Conservation (phyloP, 192 early-diverging fungal species). For the Gonapodya prolifera region DNA sequence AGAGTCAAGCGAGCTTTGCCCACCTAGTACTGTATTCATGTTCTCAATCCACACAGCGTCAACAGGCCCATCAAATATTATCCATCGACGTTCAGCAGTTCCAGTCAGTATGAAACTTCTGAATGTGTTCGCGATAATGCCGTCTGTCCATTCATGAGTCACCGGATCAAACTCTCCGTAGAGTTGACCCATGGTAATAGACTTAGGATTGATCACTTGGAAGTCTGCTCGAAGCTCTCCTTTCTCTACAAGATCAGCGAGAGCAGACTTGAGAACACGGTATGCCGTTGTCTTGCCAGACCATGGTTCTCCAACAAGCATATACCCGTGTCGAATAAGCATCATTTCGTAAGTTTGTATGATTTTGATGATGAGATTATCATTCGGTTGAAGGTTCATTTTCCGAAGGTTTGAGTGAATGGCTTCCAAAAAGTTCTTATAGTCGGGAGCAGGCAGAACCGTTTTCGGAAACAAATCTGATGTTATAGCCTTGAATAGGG, state of each 20-base stretch:
- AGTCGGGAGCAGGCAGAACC: constrained; percentile 41
- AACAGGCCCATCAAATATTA: constrained; percentile 48
- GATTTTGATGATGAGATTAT: constrained; percentile 40
- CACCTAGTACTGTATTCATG: constrained; percentile 41
- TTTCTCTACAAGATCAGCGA: constrained; percentile 29
- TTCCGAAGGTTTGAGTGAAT: constrained; percentile 25
- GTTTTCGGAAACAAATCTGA: constrained; percentile 46
- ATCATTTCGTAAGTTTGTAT: constrained; percentile 54
- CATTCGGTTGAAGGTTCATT: constrained; percentile 35
- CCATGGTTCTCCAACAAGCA: constrained; percentile 39
- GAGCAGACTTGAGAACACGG: constrained; percentile 32
- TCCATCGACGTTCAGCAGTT: constrained; percentile 44
- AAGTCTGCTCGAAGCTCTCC: constrained; percentile 32
- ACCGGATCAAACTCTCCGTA: constrained; percentile 49
- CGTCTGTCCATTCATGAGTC: constrained; percentile 52
- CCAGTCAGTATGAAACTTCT: constrained; percentile 35
- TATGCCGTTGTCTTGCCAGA: constrained; percentile 43
- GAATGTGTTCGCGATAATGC: constrained; percentile 40
- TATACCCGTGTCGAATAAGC: constrained; percentile 40
- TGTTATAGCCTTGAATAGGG: constrained; percentile 47
- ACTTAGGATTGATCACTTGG: constrained; percentile 42
- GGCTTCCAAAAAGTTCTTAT: constrained; percentile 26
- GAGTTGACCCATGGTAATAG: constrained; percentile 51
- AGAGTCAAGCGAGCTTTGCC: not conserved
- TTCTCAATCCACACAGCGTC: constrained; percentile 56